Percentiles rank a stretch among this genome's conserved stretches.
phyloP scores from a whole-genome alignment of 192 early-diverging fungal species.

The Mortierella claussenii region DNA sequence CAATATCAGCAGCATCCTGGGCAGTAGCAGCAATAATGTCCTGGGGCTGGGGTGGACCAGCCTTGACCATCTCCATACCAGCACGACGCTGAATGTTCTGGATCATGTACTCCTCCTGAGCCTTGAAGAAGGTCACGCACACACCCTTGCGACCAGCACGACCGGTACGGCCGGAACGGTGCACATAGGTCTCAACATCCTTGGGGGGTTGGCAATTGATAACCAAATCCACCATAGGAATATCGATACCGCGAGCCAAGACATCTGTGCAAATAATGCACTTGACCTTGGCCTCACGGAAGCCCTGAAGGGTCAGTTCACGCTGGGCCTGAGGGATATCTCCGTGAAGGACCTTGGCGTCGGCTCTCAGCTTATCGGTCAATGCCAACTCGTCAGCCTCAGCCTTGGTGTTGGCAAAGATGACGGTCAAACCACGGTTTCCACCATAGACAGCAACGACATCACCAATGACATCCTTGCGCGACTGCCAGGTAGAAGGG shows the following conservation, averaged over 20 bases:
- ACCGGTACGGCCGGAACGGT: slow-evolving; percentile 94
- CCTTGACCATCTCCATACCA: slow-evolving; percentile 82
- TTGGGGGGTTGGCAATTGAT: slow-evolving; percentile 96
- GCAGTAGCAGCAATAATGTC: slow-evolving; percentile 90
- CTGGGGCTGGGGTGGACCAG: slow-evolving; percentile 87
- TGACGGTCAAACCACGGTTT: slow-evolving; percentile 80
- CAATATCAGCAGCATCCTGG: slow-evolving; percentile 74
- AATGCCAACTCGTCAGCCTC: slow-evolving; percentile 85
- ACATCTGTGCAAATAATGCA: slow-evolving; percentile 96
- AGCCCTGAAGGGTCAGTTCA: slow-evolving; percentile 85
- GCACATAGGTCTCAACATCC: slow-evolving; percentile 95
- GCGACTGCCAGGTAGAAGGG: slow-evolving; percentile 88
- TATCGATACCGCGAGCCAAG: slow-evolving; percentile 94
- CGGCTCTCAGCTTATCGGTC: slow-evolving; percentile 79
- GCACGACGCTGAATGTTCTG: slow-evolving; percentile 79
- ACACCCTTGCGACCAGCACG: slow-evolving; percentile 88
- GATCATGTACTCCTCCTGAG: slow-evolving; percentile 85
- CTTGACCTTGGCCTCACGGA: slow-evolving; percentile 86
- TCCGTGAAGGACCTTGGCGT: slow-evolving; percentile 87
- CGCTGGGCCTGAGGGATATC: slow-evolving; percentile 84
- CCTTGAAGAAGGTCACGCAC: slow-evolving; percentile 95
- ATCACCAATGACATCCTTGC: slow-evolving; percentile 92
- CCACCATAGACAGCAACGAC: slow-evolving; percentile 92
- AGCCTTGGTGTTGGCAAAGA: slow-evolving; percentile 96
- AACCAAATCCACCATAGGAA: slow-evolving; percentile 96